These are phyloP conservation scores for Vachellia collinsii DNA, from an alignment of 306 rosid genomes.

Conservation along the genomic window DNA sequence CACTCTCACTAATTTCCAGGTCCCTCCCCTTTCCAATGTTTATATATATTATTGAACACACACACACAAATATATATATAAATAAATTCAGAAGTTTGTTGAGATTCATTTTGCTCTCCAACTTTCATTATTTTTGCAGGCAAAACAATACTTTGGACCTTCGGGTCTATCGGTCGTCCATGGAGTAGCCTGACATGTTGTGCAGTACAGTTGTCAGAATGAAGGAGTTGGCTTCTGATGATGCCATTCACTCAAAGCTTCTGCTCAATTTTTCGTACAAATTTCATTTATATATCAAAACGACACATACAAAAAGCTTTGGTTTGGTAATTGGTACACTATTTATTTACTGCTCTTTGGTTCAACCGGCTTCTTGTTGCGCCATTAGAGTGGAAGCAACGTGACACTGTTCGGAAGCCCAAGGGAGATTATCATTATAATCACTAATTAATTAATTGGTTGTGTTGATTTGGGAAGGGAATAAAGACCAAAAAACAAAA, in stretches of 20 bases:
- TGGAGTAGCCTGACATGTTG: background rate
- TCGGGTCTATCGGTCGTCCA: background rate
- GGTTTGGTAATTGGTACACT: background rate
- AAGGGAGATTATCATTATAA: background rate
- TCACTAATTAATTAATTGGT: background rate
- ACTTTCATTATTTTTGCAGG: background rate
- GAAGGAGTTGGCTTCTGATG: background rate
- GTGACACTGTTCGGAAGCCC: background rate
- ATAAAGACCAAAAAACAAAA: background rate
- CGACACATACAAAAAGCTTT: background rate
- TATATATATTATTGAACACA: background rate
- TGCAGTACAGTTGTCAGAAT: background rate
- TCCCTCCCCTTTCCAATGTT: background rate
- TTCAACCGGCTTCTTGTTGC: background rate
- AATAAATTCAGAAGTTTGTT: background rate
- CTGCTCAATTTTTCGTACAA: background rate
- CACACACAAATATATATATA: no score
- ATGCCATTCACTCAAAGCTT: background rate
- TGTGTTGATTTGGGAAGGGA: background rate
- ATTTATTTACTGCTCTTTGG: background rate
- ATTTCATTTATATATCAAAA: background rate
- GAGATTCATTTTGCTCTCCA: background rate
- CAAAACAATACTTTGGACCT: background rate
- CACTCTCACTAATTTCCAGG: background rate
- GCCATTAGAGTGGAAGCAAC: background rate